Percentiles rank a stretch among this genome's conserved stretches.
phyloP scores from a whole-genome alignment of 139 green algal species.

The Picochlorum sp. region DNA sequence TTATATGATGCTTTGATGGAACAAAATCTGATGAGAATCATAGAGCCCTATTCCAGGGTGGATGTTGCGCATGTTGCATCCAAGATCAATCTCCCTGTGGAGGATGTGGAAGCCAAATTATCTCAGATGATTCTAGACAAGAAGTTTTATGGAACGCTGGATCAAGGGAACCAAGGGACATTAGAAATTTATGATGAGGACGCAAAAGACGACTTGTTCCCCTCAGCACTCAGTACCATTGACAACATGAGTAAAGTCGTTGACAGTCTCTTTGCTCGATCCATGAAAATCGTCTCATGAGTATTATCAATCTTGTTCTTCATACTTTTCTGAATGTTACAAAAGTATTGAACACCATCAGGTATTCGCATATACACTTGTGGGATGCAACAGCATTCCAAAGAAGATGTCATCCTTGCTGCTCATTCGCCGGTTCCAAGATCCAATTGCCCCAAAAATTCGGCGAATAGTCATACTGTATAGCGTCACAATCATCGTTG shows the following conservation, averaged over 20 bases:
- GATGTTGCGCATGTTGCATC: slow-evolving; percentile 85
- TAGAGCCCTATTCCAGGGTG: slow-evolving; percentile 90
- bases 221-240: slow-evolving; percentile 68
- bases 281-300: slow-evolving; percentile 36
- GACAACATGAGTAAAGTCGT: slow-evolving; percentile 79
- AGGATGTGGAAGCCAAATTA: slow-evolving; percentile 83
- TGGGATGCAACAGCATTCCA: no score
- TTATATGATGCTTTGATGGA: slow-evolving; percentile 58
- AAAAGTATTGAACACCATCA: no score
- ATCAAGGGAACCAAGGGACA: slow-evolving; percentile 78
- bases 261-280: slow-evolving; percentile 69
- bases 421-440: no score
- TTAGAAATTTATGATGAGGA: slow-evolving; percentile 83
- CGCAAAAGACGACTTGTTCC: slow-evolving; percentile 63
- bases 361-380: no score
- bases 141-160: slow-evolving; percentile 83
- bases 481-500: no score
- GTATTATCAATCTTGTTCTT: no score
- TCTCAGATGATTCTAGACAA: slow-evolving; percentile 98
- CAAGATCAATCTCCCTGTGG: slow-evolving; percentile 78
- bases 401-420: no score
- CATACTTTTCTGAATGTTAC: no score
- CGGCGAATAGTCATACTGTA: no score
- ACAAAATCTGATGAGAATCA: slow-evolving; percentile 66
- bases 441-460: no score